A percentile compares a stretch with the other conserved stretches of the same genome.
phyloP scores from a whole-genome alignment of 257 asterid genomes.

The Verbena officinalis region DNA sequence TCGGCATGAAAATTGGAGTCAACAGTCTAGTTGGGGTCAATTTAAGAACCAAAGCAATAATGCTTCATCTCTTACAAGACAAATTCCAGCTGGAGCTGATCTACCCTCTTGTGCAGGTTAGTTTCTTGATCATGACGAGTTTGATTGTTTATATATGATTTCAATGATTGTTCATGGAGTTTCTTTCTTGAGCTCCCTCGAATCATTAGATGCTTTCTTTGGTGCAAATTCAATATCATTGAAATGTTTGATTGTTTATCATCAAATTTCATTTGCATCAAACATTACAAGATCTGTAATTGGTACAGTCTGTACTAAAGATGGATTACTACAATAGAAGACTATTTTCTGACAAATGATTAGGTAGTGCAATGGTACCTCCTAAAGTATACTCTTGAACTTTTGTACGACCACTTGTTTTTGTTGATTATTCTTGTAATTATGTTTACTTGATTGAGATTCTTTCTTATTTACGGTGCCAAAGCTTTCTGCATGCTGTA shows the following conservation, averaged over 20 bases:
- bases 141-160: slow-evolving; percentile 1
- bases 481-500: slow-evolving; percentile 18
- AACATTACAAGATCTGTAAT: slow-evolving; percentile 19
- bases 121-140: slow-evolving; percentile 23
- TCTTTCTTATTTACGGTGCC: slow-evolving; percentile 20
- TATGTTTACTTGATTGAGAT: slow-evolving; percentile 13
- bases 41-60: slow-evolving; percentile 58
- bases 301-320: neutral
- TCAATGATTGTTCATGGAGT: neutral
- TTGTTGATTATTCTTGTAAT: neutral
- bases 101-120: slow-evolving; percentile 91
- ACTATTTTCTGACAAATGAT: neutral
- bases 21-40: slow-evolving; percentile 49
- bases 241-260: slow-evolving; percentile 7
- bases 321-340: neutral
- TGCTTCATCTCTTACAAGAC: slow-evolving; percentile 71
- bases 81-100: slow-evolving; percentile 95
- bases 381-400: neutral
- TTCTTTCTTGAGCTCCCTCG: slow-evolving; percentile 4
- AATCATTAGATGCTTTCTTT: slow-evolving; percentile 8
- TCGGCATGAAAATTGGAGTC: slow-evolving; percentile 59
- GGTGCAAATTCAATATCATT: neutral
- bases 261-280: neutral
- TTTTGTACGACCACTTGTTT: neutral
- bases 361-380: neutral